Conservation (phyloP, 768 basidiomycete genomes). For the Myochromella boudieri region DNA sequence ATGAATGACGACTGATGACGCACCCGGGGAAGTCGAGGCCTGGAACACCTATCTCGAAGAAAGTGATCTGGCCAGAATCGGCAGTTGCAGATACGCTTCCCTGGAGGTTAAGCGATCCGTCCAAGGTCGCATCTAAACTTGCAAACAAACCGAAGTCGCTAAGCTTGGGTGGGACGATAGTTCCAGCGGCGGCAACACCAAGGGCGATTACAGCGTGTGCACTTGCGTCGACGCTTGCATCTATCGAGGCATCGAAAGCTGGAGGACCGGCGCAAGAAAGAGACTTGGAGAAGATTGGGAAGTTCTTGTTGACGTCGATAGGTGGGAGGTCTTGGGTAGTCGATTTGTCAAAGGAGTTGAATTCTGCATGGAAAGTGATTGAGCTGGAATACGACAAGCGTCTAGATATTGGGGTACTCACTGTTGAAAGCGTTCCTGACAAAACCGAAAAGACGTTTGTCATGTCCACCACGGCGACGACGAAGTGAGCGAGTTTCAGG, state of each 20-base stretch:
- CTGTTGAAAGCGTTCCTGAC: constrained; percentile 24
- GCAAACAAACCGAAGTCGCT: constrained; percentile 32
- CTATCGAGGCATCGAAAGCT: constrained; percentile 9
- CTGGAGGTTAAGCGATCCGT: constrained; percentile 34
- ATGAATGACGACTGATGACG: constrained; percentile 2
- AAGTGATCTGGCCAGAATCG: constrained; percentile 39
- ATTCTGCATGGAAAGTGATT: constrained; percentile 4
- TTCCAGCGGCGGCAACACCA: constrained; percentile 23
- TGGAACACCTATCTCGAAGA: constrained; percentile 42
- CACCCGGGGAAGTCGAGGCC: constrained; percentile 54
- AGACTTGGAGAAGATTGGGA: constrained; percentile 25
- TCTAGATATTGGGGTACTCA: constrained; percentile 3
- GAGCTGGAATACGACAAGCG: background rate
- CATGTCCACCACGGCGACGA: constrained; percentile 27
- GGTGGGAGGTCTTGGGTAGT: constrained; percentile 29
- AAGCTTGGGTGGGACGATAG: constrained; percentile 24
- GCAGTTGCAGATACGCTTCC: constrained; percentile 36
- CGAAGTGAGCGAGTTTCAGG: constrained; percentile 33
- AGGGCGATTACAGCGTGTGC: constrained; percentile 26
- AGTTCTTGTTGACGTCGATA: constrained; percentile 28
- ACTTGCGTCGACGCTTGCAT: constrained; percentile 15
- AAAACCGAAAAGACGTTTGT: constrained; percentile 24
- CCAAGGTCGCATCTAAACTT: constrained; percentile 34
- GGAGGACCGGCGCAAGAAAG: constrained; percentile 18
- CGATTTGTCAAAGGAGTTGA: constrained; percentile 30